Percentiles rank a stretch among this genome's conserved stretches.
phyloP scores from a whole-genome alignment of 2,329 filamentous ascomycete species.

The Dendrostoma leiphaemia region DNA sequence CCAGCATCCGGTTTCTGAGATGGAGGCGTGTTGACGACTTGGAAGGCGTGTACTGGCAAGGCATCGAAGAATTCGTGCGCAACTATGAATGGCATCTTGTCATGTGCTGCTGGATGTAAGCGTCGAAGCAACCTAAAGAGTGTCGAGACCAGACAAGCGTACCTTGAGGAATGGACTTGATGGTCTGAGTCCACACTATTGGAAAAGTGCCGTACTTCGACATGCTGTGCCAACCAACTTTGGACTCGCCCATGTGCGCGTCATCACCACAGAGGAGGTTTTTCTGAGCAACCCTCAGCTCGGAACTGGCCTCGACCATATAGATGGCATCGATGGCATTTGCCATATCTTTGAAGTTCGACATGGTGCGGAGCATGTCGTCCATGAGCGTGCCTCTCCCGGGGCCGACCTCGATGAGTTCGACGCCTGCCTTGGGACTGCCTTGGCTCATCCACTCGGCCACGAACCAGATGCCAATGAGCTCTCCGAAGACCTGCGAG shows the following conservation, averaged over 20 bases:
- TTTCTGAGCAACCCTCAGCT: slow-evolving; percentile 75
- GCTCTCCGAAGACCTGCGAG: slow-evolving; percentile 93
- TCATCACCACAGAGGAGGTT: slow-evolving; percentile 75
- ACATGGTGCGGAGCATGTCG: slow-evolving; percentile 85
- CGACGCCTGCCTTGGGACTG: slow-evolving; percentile 67
- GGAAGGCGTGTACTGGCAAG: slow-evolving; percentile 92
- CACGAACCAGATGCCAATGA: slow-evolving; percentile 91
- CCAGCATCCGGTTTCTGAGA: slow-evolving; percentile 21
- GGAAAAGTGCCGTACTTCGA: slow-evolving; percentile 73
- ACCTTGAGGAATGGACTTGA: slow-evolving; percentile 76
- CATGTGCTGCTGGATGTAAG: slow-evolving; percentile 44
- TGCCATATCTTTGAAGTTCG: slow-evolving; percentile 76
- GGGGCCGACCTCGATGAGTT: slow-evolving; percentile 91
- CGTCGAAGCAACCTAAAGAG: slow-evolving; percentile 1
- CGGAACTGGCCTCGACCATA: slow-evolving; percentile 87
- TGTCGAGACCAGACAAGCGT: slow-evolving; percentile 24
- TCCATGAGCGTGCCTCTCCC: slow-evolving; percentile 96
- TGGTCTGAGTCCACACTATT: slow-evolving; percentile 89
- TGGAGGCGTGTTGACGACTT: slow-evolving; percentile 58
- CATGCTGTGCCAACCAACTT: slow-evolving; percentile 69
- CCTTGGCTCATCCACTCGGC: slow-evolving; percentile 96
- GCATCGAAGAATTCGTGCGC: slow-evolving; percentile 99
- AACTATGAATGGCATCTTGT: slow-evolving; percentile 84
- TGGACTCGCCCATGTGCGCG: slow-evolving; percentile 64
- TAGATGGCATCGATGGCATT: slow-evolving; percentile 83